Conservation (phyloP, 1,284 basidiomycete genomes). For the Trichosporon sp. region DNA sequence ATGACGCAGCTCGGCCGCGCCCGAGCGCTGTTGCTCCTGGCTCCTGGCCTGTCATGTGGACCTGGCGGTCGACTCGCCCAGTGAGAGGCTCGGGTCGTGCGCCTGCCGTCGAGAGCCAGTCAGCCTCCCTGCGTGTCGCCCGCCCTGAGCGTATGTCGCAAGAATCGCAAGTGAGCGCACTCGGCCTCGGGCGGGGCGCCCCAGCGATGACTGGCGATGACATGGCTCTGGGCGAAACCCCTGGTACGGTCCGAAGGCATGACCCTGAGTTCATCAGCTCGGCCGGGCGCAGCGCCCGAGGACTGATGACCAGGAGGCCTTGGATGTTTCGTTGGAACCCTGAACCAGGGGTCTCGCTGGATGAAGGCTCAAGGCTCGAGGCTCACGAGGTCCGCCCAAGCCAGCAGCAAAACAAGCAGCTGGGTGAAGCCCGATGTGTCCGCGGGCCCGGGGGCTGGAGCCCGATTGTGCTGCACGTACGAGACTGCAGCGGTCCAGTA, state of each 20-base stretch:
- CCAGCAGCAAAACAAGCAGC: too few species aligned
- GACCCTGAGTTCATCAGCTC: background rate
- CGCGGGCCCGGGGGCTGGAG: background rate
- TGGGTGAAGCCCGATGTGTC: background rate
- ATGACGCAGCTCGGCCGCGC: slow-evolving; percentile 1
- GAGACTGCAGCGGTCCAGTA: background rate
- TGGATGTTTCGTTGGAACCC: background rate
- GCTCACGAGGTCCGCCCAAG: too few species aligned
- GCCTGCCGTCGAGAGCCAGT: background rate
- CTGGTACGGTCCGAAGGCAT: background rate
- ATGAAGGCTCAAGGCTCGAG: background rate
- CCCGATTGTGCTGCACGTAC: background rate
- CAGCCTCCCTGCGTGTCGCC: background rate
- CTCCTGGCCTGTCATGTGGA: background rate
- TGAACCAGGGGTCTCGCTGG: background rate
- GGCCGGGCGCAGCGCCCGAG: background rate
- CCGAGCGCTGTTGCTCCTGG: background rate
- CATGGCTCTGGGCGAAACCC: background rate
- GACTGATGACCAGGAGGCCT: background rate
- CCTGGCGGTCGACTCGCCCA: background rate
- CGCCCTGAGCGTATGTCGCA: background rate
- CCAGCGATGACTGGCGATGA: background rate
- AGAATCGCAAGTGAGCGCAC: background rate
- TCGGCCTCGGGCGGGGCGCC: background rate
- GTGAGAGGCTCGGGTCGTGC: background rate